A percentile compares a stretch with the other conserved stretches of the same genome.
phyloP scores from a whole-genome alignment of 2,329 filamentous ascomycete genomes.

The Colletotrichum incanum region DNA sequence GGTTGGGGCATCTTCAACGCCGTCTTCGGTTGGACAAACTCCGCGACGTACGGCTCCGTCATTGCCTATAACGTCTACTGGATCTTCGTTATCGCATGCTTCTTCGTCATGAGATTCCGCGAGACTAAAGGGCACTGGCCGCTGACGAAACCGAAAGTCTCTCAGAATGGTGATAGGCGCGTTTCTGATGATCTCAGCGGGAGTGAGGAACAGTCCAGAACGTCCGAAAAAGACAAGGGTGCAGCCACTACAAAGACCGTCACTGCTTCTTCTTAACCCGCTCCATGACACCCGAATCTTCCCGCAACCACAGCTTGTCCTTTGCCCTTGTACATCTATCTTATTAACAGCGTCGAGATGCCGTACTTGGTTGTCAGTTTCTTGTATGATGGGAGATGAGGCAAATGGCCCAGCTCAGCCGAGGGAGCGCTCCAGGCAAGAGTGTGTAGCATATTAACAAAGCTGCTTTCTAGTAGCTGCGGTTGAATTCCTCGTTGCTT shows the following conservation, averaged over 20 bases:
- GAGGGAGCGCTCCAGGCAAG: not conserved
- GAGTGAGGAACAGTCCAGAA: constrained; percentile 7
- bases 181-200: constrained; percentile 10
- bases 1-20: constrained; percentile 93
- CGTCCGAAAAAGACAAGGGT: constrained; percentile 17
- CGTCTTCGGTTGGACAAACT: constrained; percentile 90
- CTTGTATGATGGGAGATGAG: not conserved
- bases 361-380: not conserved
- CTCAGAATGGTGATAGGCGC: not conserved
- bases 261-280: constrained; percentile 18
- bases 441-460: not conserved
- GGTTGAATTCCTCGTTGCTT: not conserved
- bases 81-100: constrained; percentile 78
- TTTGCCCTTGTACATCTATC: not conserved
- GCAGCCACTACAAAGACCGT: constrained; percentile 29
- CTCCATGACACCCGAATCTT: not conserved
- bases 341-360: not conserved
- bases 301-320: not conserved
- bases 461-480: not conserved
- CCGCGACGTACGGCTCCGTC: constrained; percentile 88
- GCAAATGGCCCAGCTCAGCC: not conserved
- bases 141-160: constrained; percentile 55
- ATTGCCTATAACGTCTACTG: constrained; percentile 93
- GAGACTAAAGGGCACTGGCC: constrained; percentile 71
- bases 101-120: constrained; percentile 76